Conservation (phyloP, 225 moss, liverwort and hornwort genomes). For the Ulota crispa region DNA sequence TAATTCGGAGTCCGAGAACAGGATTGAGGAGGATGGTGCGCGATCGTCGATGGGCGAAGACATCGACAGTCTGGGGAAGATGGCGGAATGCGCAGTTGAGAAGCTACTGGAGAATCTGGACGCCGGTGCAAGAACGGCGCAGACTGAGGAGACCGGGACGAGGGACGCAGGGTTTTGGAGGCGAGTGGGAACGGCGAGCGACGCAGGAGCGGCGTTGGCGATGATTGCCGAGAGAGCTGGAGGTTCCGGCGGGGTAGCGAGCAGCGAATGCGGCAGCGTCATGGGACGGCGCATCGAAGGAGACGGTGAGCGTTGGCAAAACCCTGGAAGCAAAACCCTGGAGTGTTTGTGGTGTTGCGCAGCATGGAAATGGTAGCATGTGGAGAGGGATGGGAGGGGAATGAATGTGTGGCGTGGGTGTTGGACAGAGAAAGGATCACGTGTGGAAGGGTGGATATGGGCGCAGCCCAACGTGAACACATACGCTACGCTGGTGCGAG, state of each 20-base stretch:
- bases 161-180: constrained; percentile 65
- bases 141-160: constrained; percentile 8
- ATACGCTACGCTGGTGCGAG: constrained; percentile 83
- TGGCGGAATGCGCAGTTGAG: constrained; percentile 28
- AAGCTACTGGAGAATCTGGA: constrained; percentile 22
- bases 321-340: background rate
- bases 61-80: constrained; percentile 22
- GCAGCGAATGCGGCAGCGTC: constrained; percentile 59
- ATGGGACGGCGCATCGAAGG: constrained; percentile 70
- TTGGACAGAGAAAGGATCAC: constrained; percentile 40
- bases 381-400: background rate
- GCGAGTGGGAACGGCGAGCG: constrained; percentile 53
- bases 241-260: constrained; percentile 47
- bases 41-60: constrained; percentile 23
- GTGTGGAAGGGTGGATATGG: constrained; percentile 71
- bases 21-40: constrained; percentile 5
- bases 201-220: constrained; percentile 68
- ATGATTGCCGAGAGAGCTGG: constrained; percentile 59
- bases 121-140: background rate
- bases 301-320: constrained; percentile 43
- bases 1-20: background rate
- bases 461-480: constrained; percentile 78
- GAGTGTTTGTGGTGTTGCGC: background rate
- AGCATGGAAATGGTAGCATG: background rate
- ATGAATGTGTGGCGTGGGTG: background rate